phyloP scores from a whole-genome alignment of 2,329 filamentous ascomycete species.

The Penicillium sp. region DNA sequence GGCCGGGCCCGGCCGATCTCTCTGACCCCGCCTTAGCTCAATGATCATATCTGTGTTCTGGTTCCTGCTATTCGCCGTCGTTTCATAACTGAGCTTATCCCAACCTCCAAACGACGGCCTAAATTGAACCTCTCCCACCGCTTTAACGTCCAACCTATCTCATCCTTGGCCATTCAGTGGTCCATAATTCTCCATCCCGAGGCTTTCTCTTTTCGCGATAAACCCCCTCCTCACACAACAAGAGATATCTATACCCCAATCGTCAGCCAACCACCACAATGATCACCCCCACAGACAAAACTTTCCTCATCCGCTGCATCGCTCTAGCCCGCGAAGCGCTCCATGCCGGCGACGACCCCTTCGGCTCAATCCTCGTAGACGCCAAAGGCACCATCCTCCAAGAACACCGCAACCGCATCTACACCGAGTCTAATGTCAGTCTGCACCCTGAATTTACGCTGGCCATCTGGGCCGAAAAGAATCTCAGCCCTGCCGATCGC shows the following conservation, averaged over 20 bases:
- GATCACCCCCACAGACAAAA: slow-evolving; percentile 7
- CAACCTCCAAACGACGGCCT: background rate
- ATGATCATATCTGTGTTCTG: background rate
- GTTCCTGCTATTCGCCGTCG: background rate
- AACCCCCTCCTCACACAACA: background rate
- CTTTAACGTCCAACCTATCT: background rate
- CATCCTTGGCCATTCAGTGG: background rate
- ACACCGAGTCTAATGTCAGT: slow-evolving; percentile 17
- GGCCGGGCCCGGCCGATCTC: background rate
- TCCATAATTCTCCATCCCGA: background rate
- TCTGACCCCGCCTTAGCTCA: background rate
- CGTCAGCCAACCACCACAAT: background rate
- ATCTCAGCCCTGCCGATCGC: slow-evolving; percentile 13
- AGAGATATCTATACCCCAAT: background rate
- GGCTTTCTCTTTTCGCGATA: background rate
- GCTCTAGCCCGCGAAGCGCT: slow-evolving; percentile 18
- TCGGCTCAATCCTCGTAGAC: slow-evolving; percentile 20
- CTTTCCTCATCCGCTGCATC: slow-evolving; percentile 16
- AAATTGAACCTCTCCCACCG: background rate
- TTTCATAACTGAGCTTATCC: background rate
- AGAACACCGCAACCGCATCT: slow-evolving; percentile 22
- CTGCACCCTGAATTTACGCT: slow-evolving; percentile 22
- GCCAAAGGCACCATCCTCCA: slow-evolving; percentile 12
- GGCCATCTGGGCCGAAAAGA: slow-evolving; percentile 19
- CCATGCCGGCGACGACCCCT: slow-evolving; percentile 19